Percentiles rank a stretch among this genome's conserved stretches.
These are phyloP conservation scores for Trametes pubescens DNA, from an alignment of 1,284 basidiomycete species.

Conservation along the genomic window DNA sequence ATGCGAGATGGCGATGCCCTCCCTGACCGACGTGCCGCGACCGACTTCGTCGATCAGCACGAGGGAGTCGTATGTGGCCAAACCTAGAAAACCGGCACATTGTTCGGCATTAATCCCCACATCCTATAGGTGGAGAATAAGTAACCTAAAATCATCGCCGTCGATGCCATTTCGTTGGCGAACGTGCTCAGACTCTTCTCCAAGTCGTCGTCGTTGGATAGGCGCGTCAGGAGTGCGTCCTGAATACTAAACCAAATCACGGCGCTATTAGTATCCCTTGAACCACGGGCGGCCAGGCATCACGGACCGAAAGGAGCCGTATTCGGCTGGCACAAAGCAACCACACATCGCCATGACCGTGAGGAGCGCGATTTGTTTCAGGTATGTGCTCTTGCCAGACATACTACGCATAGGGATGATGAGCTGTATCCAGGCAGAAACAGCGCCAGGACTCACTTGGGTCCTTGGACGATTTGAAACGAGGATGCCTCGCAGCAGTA, in stretches of 20 bases:
- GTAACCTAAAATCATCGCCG: conserved; percentile 85
- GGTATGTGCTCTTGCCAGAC: conserved; percentile 90
- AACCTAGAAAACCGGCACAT: conserved; percentile 52
- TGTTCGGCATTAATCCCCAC: conserved; percentile 1
- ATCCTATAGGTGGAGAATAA: neutral
- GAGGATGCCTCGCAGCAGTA: conserved; percentile 83
- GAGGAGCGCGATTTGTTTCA: conserved; percentile 87
- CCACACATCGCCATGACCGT: conserved; percentile 89
- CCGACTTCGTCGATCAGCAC: conserved; percentile 93
- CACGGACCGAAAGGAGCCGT: conserved; percentile 79
- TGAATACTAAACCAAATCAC: conserved; percentile 62
- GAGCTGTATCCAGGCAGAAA: neutral
- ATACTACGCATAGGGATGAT: conserved; percentile 14
- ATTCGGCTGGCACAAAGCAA: conserved; percentile 91
- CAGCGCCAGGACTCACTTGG: conserved; percentile 66
- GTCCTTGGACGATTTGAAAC: conserved; percentile 91
- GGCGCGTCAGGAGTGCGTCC: conserved; percentile 83
- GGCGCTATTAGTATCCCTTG: neutral
- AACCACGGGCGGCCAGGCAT: neutral
- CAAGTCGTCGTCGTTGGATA: conserved; percentile 93
- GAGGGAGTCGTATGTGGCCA: conserved; percentile 78
- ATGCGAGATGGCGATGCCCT: conserved; percentile 91
- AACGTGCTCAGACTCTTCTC: conserved; percentile 92
- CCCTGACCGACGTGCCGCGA: conserved; percentile 85
- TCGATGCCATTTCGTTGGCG: conserved; percentile 90